Conservation (phyloP, 2,329 filamentous ascomycete species). For the Penicillium rolfsii region DNA sequence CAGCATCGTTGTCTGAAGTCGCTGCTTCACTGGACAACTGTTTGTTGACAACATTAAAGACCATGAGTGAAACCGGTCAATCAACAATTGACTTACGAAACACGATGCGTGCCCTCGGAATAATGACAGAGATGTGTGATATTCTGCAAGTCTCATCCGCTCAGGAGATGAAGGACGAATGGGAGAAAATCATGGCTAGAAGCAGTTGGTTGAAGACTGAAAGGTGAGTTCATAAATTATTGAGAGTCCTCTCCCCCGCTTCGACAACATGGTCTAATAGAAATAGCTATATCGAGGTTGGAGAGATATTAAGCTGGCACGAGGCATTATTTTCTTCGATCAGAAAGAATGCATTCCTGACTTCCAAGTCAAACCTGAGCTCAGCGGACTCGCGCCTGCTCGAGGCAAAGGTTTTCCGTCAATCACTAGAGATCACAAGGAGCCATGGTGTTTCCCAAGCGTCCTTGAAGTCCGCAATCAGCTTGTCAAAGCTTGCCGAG, state of each 20-base stretch:
- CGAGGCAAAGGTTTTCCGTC: conserved; percentile 76
- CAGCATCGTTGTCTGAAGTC: conserved; percentile 59
- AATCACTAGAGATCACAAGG: conserved; percentile 74
- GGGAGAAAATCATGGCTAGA: conserved; percentile 66
- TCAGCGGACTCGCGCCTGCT: conserved; percentile 67
- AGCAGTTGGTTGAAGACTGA: conserved; percentile 81
- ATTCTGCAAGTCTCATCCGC: conserved; percentile 64
- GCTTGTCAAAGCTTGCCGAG: conserved; percentile 75
- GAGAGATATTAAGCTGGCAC: conserved; percentile 78
- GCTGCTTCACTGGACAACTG: conserved; percentile 65
- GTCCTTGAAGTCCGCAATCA: conserved; percentile 81
- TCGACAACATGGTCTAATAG: conserved; percentile 18
- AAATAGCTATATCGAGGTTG: conserved; percentile 63
- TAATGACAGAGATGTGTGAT: conserved; percentile 81
- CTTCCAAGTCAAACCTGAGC: conserved; percentile 63
- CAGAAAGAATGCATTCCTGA: conserved; percentile 68
- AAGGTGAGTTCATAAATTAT: conserved; percentile 58
- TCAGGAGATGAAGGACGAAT: conserved; percentile 63
- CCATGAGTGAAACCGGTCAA: conserved; percentile 40
- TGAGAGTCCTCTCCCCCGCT: neutral
- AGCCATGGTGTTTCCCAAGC: conserved; percentile 83
- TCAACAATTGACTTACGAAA: conserved; percentile 54
- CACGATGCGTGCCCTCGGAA: conserved; percentile 68
- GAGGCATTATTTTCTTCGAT: conserved; percentile 81
- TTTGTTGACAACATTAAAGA: conserved; percentile 52